Percentiles rank a stretch among this genome's conserved stretches.
phyloP scores from a whole-genome alignment of 331 rosid genomes.

The Quercus lobata region DNA sequence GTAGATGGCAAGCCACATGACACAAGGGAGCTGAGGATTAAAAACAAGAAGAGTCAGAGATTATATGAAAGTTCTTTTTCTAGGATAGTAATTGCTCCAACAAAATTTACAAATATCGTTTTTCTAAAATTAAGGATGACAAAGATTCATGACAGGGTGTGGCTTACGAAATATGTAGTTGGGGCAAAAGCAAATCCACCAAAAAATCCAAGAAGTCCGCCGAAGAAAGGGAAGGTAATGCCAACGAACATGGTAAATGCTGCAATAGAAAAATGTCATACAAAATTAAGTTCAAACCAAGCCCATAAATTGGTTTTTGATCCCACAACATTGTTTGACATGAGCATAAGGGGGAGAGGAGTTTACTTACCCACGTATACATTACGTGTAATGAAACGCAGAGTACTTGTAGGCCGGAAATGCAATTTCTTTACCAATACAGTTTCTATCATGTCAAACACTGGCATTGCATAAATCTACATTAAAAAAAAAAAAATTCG shows the following conservation, averaged over 20 bases:
- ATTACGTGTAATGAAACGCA: slow-evolving; percentile 70
- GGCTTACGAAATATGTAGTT: slow-evolving; percentile 79
- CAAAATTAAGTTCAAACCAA: background rate
- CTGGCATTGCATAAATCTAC: slow-evolving; percentile 92
- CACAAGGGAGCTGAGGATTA: slow-evolving; percentile 76
- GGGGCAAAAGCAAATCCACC: slow-evolving; percentile 98
- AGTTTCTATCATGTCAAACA: slow-evolving; percentile 94
- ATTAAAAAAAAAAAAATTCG: background rate
- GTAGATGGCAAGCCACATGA: slow-evolving; percentile 81
- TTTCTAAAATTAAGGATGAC: background rate
- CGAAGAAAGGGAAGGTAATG: slow-evolving; percentile 85
- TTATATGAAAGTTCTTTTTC: background rate
- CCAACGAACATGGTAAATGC: slow-evolving; percentile 80
- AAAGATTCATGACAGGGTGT: background rate
- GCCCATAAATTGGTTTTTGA: background rate
- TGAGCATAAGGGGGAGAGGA: background rate
- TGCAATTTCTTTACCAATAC: slow-evolving; percentile 70
- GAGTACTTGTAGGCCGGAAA: slow-evolving; percentile 42
- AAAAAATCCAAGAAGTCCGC: slow-evolving; percentile 76
- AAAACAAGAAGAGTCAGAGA: background rate
- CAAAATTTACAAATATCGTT: background rate
- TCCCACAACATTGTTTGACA: background rate
- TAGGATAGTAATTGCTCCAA: background rate
- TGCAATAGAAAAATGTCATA: slow-evolving; percentile 23
- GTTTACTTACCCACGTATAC: slow-evolving; percentile 66